Conservation (phyloP, 768 basidiomycete species). For the Lactarius psammicola region DNA sequence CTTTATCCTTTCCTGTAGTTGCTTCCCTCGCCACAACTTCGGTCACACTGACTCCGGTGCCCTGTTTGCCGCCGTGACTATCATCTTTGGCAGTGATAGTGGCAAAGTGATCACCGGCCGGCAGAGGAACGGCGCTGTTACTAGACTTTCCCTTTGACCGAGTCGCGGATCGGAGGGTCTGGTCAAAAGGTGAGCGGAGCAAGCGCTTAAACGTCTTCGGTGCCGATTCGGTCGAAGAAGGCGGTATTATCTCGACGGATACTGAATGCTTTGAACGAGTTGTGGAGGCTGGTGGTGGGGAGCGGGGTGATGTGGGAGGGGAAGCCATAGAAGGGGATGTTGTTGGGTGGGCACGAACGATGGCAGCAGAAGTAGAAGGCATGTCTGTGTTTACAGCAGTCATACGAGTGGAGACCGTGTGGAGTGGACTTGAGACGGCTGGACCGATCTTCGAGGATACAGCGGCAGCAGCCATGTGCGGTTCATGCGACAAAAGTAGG, state of each 20-base stretch:
- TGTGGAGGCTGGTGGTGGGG: slow-evolving; percentile 34
- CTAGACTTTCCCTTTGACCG: slow-evolving; percentile 49
- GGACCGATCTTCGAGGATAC: slow-evolving; percentile 40
- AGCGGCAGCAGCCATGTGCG: slow-evolving; percentile 48
- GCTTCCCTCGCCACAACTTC: slow-evolving; percentile 13
- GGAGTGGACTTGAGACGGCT: slow-evolving; percentile 45
- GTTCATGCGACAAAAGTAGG: slow-evolving; percentile 24
- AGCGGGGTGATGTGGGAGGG: slow-evolving; percentile 38
- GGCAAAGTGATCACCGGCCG: slow-evolving; percentile 42
- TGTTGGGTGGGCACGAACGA: background rate
- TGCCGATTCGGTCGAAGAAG: slow-evolving; percentile 34
- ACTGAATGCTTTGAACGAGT: background rate
- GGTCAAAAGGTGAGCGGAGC: slow-evolving; percentile 61
- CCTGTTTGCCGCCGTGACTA: slow-evolving; percentile 9
- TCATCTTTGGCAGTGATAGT: slow-evolving; percentile 38
- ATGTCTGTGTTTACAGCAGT: slow-evolving; percentile 27
- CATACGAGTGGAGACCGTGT: slow-evolving; percentile 41
- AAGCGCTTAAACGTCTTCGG: slow-evolving; percentile 61
- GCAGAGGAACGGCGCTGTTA: slow-evolving; percentile 28
- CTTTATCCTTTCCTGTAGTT: slow-evolving; percentile 27
- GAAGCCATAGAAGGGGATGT: background rate
- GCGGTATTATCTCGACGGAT: background rate
- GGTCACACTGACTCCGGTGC: slow-evolving; percentile 7
- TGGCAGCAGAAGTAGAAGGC: background rate
- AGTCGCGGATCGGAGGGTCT: slow-evolving; percentile 62